Percentiles rank a stretch among this genome's conserved stretches.
Evolutionary conservation across 1,284 basidiomycete genomes (phyloP).

Genomic region (Ganoderma resinaceum): DNA sequence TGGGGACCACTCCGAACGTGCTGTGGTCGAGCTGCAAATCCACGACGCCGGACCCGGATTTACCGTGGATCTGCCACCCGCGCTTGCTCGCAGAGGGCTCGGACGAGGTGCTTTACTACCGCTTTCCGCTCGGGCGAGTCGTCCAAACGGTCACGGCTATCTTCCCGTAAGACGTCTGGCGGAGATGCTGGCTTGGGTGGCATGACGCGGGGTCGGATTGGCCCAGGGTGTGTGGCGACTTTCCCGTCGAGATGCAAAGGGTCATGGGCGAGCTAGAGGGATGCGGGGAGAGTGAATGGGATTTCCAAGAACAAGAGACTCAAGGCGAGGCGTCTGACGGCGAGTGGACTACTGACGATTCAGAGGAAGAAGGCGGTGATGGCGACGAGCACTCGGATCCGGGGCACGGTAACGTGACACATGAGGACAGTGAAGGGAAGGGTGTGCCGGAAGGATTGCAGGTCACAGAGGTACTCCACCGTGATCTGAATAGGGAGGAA

Average conservation of each 20-base stretch:
- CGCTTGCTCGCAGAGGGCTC: not conserved
- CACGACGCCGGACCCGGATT: not conserved
- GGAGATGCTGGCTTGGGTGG: not conserved
- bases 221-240: not conserved
- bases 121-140: not conserved
- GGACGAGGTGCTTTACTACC: not conserved
- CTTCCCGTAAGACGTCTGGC: not conserved
- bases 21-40: not conserved
- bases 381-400: not conserved
- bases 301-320: not conserved
- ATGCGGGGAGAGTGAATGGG: too few species aligned
- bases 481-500: not conserved
- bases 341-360: not conserved
- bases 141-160: not conserved
- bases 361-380: not conserved
- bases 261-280: not conserved
- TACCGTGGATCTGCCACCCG: conserved; percentile 8
- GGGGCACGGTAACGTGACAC: not conserved
- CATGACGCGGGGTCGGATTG: not conserved
- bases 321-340: not conserved
- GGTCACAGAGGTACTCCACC: not conserved
- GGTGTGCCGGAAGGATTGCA: not conserved
- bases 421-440: not conserved
- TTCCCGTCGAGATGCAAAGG: not conserved
- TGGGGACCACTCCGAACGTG: rapidly evolving